Conservation (phyloP, 1,139 yeast genomes). For the Hemisphaericaspora xylofermentans region DNA sequence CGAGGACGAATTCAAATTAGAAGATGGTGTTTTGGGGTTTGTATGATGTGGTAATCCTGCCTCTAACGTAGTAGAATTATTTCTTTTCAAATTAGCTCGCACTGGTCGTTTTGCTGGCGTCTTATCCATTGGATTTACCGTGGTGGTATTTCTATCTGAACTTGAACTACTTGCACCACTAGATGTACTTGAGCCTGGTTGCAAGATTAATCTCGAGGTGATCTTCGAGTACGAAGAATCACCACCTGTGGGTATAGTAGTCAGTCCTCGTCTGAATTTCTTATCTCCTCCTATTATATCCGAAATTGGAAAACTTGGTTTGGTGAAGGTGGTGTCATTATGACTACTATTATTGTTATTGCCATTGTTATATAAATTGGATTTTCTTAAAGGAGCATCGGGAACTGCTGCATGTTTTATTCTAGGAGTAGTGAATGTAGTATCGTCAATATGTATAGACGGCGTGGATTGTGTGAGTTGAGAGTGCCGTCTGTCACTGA, state of each 20-base stretch:
- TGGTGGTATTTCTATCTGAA: constrained; percentile 8
- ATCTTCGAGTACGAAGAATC: constrained; percentile 45
- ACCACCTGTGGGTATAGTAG: constrained; percentile 19
- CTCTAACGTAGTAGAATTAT: constrained; percentile 23
- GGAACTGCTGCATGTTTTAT: constrained; percentile 43
- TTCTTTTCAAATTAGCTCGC: constrained; percentile 27
- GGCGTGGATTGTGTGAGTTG: constrained; percentile 8
- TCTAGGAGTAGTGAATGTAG: constrained; percentile 47
- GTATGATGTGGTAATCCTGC: constrained; percentile 8
- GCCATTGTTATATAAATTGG: constrained; percentile 22
- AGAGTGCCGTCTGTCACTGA: constrained; percentile 15
- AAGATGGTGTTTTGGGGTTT: constrained; percentile 6
- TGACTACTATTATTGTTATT: constrained; percentile 9
- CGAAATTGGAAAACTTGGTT: constrained; percentile 29
- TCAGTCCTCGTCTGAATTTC: constrained; percentile 9
- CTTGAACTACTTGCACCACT: neutral
- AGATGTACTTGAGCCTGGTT: neutral
- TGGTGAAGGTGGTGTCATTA: constrained; percentile 24
- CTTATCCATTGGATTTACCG: constrained; percentile 7
- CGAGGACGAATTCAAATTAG: constrained; percentile 6
- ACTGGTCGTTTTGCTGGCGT: constrained; percentile 10
- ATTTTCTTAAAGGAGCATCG: constrained; percentile 54
- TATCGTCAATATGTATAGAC: constrained; percentile 23
- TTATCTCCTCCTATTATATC: constrained; percentile 13
- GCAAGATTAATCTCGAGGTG: constrained; percentile 45